A percentile compares a stretch with the other conserved stretches of the same genome.
phyloP scores from a whole-genome alignment of 768 basidiomycete genomes.

The Podaxis rugospora region DNA sequence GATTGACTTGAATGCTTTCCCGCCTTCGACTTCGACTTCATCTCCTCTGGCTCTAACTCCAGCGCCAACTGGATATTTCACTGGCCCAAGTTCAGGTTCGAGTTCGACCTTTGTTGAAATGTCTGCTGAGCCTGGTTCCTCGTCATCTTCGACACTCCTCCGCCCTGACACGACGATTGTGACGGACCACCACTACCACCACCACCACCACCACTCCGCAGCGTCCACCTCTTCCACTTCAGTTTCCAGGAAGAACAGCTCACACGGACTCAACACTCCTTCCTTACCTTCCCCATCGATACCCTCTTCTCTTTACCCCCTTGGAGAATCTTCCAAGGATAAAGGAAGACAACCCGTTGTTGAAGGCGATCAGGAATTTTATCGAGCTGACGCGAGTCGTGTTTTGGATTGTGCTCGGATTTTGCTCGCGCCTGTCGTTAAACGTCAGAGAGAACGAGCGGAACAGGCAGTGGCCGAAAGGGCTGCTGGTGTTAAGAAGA shows the following conservation, averaged over 20 bases:
- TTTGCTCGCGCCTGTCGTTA: constrained; percentile 65
- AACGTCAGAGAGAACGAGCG: constrained; percentile 55
- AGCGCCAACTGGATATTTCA: not conserved
- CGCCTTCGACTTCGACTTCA: constrained; percentile 12
- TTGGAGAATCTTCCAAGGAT: constrained; percentile 3
- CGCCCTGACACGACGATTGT: constrained; percentile 7
- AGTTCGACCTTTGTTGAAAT: not conserved
- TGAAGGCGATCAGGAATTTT: constrained; percentile 11
- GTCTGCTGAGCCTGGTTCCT: not conserved
- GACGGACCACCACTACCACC: not conserved
- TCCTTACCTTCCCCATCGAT: constrained; percentile 1
- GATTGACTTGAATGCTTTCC: not conserved
- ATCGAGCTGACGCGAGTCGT: constrained; percentile 39
- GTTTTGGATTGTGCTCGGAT: constrained; percentile 68
- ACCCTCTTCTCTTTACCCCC: not conserved
- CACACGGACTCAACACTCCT: constrained; percentile 6
- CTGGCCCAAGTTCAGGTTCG: not conserved
- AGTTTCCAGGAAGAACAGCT: constrained; percentile 19
- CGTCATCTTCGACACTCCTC: constrained; percentile 12
- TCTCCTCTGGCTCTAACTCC: constrained; percentile 10
- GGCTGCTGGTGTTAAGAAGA: constrained; percentile 46
- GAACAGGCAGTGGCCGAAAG: constrained; percentile 50
- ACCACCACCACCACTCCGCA: not conserved
- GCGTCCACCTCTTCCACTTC: not conserved
- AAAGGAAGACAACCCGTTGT: constrained; percentile 16